Conservation (phyloP, 805 yeast genomes). For the Maudiozyma turicensis region DNA sequence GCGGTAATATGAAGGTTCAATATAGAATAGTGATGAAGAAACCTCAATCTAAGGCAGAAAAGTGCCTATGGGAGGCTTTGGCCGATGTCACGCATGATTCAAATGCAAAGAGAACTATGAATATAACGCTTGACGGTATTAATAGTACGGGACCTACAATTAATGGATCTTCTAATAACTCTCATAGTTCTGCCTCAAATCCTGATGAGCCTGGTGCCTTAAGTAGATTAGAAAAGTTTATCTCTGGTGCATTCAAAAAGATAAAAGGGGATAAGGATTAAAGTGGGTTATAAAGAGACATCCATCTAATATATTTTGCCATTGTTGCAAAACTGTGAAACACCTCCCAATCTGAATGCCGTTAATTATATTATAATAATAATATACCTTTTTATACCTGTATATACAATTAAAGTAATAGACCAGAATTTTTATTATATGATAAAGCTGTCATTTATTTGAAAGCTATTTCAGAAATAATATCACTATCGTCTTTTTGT, state of each 20-base stretch:
- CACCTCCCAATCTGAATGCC: neutral
- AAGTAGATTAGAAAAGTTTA: constrained; percentile 47
- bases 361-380: neutral
- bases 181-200: constrained; percentile 5
- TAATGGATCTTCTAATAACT: neutral
- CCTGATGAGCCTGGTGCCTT: constrained; percentile 30
- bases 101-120: constrained; percentile 54
- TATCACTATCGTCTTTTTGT: neutral
- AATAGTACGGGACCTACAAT: neutral
- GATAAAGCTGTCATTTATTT: neutral
- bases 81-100: constrained; percentile 84
- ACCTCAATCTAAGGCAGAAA: constrained; percentile 77
- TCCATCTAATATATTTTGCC: neutral
- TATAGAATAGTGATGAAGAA: constrained; percentile 61
- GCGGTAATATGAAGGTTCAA: constrained; percentile 76
- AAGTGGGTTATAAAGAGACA: neutral
- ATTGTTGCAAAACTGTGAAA: neutral
- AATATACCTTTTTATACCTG: neutral
- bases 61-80: constrained; percentile 81
- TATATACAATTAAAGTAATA: constrained; percentile 1
- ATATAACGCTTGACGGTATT: neutral
- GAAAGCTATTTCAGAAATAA: neutral
- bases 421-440: neutral
- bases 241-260: constrained; percentile 48
- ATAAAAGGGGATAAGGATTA: constrained; percentile 26